A percentile compares a stretch with the other conserved stretches of the same genome.
These are phyloP conservation scores for Fragaria nilgerrensis DNA, from an alignment of 306 rosid genomes.

Conservation along the genomic window DNA sequence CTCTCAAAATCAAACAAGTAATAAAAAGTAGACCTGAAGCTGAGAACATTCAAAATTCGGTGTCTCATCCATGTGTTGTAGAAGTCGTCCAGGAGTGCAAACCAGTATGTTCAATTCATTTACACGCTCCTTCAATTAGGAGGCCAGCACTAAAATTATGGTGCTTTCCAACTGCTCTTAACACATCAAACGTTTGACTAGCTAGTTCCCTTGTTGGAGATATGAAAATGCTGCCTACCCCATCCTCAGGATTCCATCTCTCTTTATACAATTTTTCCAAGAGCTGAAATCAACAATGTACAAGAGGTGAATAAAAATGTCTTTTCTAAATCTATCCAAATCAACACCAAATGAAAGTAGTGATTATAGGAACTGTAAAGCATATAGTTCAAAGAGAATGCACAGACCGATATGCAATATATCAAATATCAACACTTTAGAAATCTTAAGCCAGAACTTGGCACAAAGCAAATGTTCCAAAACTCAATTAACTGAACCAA, in stretches of 20 bases:
- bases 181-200: conserved; percentile 69
- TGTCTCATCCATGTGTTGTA: conserved; percentile 96
- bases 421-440: no score
- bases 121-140: conserved; percentile 69
- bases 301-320: not conserved
- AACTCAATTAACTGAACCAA: no score
- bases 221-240: conserved; percentile 85
- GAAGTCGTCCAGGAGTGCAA: conserved; percentile 91
- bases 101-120: conserved; percentile 74
- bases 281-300: conserved; percentile 47
- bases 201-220: conserved; percentile 94
- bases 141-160: conserved; percentile 91
- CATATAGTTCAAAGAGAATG: no score
- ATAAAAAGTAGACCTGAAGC: no score
- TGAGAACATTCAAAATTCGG: no score
- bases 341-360: no score
- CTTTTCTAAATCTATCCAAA: not conserved
- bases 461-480: no score
- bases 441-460: no score
- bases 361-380: no score
- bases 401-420: no score
- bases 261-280: conserved; percentile 77
- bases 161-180: conserved; percentile 60
- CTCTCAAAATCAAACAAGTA: no score
- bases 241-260: conserved; percentile 77